Evolutionary conservation across 202 grass and related monocot genomes (phyloP).

Genomic region (Miscanthus sacchariflorus): DNA sequence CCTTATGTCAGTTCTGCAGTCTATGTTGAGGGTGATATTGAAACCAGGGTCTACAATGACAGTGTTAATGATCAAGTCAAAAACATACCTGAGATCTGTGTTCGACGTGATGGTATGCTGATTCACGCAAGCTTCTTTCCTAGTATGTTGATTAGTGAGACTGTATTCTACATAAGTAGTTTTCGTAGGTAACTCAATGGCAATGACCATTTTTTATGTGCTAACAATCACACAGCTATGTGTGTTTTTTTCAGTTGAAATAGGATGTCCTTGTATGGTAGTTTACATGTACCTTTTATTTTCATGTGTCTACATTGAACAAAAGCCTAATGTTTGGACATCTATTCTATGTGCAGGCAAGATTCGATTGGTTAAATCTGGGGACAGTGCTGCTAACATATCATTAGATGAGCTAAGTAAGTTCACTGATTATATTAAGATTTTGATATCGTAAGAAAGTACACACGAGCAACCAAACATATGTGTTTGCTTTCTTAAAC

Average conservation of each 20-base stretch:
- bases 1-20: slow-evolving; percentile 68
- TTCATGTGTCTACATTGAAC: slow-evolving; percentile 12
- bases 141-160: slow-evolving; percentile 12
- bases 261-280: slow-evolving; percentile 5
- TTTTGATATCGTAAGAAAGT: slow-evolving; percentile 13
- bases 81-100: slow-evolving; percentile 82
- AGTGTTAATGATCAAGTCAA: slow-evolving; percentile 73
- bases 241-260: background rate
- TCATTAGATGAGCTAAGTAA: slow-evolving; percentile 74
- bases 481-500: background rate
- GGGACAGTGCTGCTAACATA: slow-evolving; percentile 61
- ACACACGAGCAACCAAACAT: background rate
- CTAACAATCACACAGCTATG: background rate
- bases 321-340: slow-evolving; percentile 39
- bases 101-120: slow-evolving; percentile 84
- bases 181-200: slow-evolving; percentile 16
- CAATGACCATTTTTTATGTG: background rate
- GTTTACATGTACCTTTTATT: background rate
- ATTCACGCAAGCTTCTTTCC: slow-evolving; percentile 20
- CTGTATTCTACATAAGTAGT: slow-evolving; percentile 13
- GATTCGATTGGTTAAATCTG: slow-evolving; percentile 73
- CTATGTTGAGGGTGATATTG: slow-evolving; percentile 97
- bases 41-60: slow-evolving; percentile 95
- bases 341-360: slow-evolving; percentile 61
- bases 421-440: slow-evolving; percentile 41